These are phyloP conservation scores for Astragalus glycyphyllos DNA, from an alignment of 306 rosid genomes.

Conservation along the genomic window DNA sequence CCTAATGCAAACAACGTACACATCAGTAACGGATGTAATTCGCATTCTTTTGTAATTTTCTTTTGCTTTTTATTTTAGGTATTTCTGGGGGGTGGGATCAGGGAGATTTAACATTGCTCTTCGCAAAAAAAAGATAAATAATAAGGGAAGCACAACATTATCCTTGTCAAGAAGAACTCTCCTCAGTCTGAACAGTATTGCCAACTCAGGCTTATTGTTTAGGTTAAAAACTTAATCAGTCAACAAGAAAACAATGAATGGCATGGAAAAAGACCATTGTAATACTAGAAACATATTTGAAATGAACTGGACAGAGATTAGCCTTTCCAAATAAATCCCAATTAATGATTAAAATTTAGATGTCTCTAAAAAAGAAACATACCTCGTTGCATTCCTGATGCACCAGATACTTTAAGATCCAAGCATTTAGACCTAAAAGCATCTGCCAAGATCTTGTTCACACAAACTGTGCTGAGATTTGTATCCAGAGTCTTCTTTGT, in stretches of 20 bases:
- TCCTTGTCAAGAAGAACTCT: too few relatives aligned
- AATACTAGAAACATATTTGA: constrained; percentile 4
- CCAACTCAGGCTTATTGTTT: too few relatives aligned
- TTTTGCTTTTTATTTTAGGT: too few relatives aligned
- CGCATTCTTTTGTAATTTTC: too few relatives aligned
- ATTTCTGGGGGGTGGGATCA: too few relatives aligned
- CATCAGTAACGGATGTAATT: too few relatives aligned
- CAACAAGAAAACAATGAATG: constrained; percentile 1
- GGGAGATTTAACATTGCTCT: too few relatives aligned
- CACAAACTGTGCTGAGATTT: constrained; percentile 47
- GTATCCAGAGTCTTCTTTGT: constrained; percentile 58
- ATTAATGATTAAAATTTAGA: constrained; percentile 17
- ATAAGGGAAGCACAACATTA: too few relatives aligned
- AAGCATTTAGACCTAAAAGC: constrained; percentile 75
- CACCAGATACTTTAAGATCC: constrained; percentile 50
- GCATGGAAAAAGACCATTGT: constrained; percentile 12
- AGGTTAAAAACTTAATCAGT: too few relatives aligned
- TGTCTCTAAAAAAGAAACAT: constrained; percentile 19
- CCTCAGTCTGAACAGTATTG: too few relatives aligned
- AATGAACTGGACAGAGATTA: background rate
- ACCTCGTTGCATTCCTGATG: constrained; percentile 68
- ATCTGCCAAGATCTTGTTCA: constrained; percentile 70
- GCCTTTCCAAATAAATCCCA: constrained; percentile 5
- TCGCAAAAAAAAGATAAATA: too few relatives aligned
- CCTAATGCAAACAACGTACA: too few relatives aligned